Evolutionary conservation across 2,329 filamentous ascomycete genomes (phyloP).

Genomic region (Ophiostoma ulmi): DNA sequence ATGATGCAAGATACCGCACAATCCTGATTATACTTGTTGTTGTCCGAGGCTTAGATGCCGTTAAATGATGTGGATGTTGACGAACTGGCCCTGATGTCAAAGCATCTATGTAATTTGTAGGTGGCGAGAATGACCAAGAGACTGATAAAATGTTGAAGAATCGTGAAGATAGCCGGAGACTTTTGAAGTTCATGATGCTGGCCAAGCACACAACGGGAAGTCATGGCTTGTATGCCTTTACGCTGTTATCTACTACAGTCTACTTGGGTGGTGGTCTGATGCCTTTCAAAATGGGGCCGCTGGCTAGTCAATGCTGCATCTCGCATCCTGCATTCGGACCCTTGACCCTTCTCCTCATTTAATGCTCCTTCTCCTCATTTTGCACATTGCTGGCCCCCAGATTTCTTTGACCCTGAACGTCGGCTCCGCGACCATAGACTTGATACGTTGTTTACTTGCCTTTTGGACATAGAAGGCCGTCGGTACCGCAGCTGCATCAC

Average conservation of each 20-base stretch:
- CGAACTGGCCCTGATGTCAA: slow-evolving; percentile 6
- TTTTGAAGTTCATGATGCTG: not conserved
- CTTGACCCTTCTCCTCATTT: slow-evolving; percentile 4
- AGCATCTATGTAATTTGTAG: not conserved
- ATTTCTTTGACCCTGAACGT: not conserved
- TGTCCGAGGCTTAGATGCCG: not conserved
- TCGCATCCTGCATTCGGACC: not conserved
- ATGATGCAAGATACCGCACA: not conserved
- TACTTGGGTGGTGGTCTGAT: not conserved
- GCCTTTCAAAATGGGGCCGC: slow-evolving; percentile 5
- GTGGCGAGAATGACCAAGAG: not conserved
- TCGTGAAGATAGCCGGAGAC: not conserved
- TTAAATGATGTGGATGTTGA: not conserved
- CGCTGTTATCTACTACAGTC: not conserved
- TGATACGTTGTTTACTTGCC: not conserved
- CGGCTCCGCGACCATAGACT: not conserved
- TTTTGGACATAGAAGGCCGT: not conserved
- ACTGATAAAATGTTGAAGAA: not conserved
- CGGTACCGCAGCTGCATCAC: not conserved
- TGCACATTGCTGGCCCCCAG: not conserved
- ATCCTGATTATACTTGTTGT: not conserved
- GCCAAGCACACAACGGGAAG: not conserved
- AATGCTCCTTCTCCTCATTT: not conserved
- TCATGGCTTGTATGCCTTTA: not conserved
- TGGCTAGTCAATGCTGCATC: not conserved